These are phyloP conservation scores for Choiromyces venosus DNA, from an alignment of 495 filamentous ascomycete genomes.

Conservation along the genomic window DNA sequence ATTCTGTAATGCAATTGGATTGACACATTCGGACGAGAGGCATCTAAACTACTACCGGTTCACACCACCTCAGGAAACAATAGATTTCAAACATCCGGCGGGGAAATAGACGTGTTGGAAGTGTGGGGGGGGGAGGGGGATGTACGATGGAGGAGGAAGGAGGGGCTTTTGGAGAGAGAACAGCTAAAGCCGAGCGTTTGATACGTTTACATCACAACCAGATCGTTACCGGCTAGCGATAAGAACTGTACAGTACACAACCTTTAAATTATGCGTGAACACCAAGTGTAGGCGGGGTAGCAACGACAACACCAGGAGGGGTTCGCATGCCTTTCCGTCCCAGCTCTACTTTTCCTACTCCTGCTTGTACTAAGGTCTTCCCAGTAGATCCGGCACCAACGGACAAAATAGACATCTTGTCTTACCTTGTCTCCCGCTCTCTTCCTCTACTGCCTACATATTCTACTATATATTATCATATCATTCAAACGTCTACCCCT, in stretches of 20 bases:
- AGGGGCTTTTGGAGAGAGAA: not conserved
- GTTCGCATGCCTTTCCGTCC: not conserved
- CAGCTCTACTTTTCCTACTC: not conserved
- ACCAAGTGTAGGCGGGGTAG: not conserved
- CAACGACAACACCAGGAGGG: not conserved
- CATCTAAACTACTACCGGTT: conserved; percentile 1
- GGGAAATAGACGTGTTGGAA: conserved; percentile 17
- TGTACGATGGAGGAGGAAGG: not conserved
- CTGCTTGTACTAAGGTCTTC: not conserved
- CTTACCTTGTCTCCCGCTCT: not conserved
- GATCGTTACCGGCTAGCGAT: conserved; percentile 26
- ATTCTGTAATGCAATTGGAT: conserved; percentile 3
- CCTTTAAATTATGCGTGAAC: conserved; percentile 35
- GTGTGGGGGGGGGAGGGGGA: not conserved
- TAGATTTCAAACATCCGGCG: conserved; percentile 32
- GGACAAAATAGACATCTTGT: not conserved
- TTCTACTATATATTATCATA: not conserved
- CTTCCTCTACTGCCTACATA: not conserved
- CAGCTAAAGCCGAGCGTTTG: conserved; percentile 9
- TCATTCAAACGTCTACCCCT: not conserved
- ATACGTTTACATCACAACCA: conserved; percentile 34
- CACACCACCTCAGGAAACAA: not conserved
- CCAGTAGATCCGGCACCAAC: not conserved
- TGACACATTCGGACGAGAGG: conserved; percentile 1
- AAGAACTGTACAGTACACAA: conserved; percentile 32